These are phyloP conservation scores for Quercus ilex DNA, from an alignment of 306 rosid genomes.

Conservation along the genomic window DNA sequence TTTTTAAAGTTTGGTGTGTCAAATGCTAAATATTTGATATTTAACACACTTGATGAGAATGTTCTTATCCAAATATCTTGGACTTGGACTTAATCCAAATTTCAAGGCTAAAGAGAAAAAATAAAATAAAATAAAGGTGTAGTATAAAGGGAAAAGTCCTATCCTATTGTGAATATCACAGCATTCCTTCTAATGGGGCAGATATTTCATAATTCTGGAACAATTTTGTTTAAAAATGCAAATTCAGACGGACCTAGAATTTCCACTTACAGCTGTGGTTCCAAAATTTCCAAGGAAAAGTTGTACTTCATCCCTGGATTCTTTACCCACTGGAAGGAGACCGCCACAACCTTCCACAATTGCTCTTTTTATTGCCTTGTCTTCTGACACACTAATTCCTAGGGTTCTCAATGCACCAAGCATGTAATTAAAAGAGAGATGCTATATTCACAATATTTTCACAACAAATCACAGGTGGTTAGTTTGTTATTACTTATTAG, in stretches of 20 bases:
- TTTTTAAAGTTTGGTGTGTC: too few relatives aligned
- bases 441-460: too few relatives aligned
- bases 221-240: neutral
- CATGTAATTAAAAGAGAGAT: constrained; percentile 40
- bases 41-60: too few relatives aligned
- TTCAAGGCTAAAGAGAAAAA: neutral
- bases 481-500: too few relatives aligned
- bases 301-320: constrained; percentile 63
- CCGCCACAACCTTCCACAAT: constrained; percentile 87
- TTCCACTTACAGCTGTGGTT: constrained; percentile 95
- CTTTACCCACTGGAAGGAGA: constrained; percentile 60
- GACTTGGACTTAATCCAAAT: too few relatives aligned
- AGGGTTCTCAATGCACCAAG: constrained; percentile 83
- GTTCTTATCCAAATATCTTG: too few relatives aligned
- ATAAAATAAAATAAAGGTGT: neutral
- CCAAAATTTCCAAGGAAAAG: constrained; percentile 99
- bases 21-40: too few relatives aligned
- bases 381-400: constrained; percentile 76
- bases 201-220: constrained; percentile 2
- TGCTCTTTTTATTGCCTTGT: constrained; percentile 57
- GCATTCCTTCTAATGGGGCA: neutral
- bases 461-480: too few relatives aligned
- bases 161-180: neutral
- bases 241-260: constrained; percentile 50
- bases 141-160: neutral